Evolutionary conservation across 257 asterid species (phyloP).

Genomic region (Euphrasia confusa): DNA sequence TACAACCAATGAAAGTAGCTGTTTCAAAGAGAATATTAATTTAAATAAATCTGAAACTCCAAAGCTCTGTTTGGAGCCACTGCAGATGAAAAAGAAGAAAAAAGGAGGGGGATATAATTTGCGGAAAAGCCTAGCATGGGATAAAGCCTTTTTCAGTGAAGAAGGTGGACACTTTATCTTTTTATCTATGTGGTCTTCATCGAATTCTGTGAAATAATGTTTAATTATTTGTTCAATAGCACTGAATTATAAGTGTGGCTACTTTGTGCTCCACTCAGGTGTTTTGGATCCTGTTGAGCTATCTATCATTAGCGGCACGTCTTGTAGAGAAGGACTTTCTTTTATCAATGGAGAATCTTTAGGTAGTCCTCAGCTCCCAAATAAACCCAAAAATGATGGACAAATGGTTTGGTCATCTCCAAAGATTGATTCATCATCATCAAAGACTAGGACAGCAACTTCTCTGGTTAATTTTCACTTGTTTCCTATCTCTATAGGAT

Average conservation of each 20-base stretch:
- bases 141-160: constrained; percentile 85
- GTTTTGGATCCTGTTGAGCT: constrained; percentile 82
- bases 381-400: constrained; percentile 27
- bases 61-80: constrained; percentile 63
- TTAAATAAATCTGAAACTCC: constrained; percentile 49
- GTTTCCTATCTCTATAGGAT: constrained; percentile 14
- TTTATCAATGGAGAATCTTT: constrained; percentile 39
- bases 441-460: constrained; percentile 27
- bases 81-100: constrained; percentile 82
- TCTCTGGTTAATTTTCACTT: constrained; percentile 38
- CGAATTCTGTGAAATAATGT: not conserved
- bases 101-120: constrained; percentile 63
- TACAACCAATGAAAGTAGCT: constrained; percentile 38
- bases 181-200: constrained; percentile 3
- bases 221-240: constrained; percentile 3
- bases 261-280: constrained; percentile 42
- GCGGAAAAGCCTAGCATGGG: constrained; percentile 96
- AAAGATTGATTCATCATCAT: constrained; percentile 39
- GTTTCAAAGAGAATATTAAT: constrained; percentile 61
- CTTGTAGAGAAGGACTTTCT: constrained; percentile 41
- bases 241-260: constrained; percentile 5
- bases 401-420: constrained; percentile 29
- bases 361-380: constrained; percentile 23
- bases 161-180: constrained; percentile 50
- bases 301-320: constrained; percentile 63